Percentiles rank a stretch among this genome's conserved stretches.
phyloP scores from a whole-genome alignment of 305 asterid species.

The Solanum hybrid region DNA sequence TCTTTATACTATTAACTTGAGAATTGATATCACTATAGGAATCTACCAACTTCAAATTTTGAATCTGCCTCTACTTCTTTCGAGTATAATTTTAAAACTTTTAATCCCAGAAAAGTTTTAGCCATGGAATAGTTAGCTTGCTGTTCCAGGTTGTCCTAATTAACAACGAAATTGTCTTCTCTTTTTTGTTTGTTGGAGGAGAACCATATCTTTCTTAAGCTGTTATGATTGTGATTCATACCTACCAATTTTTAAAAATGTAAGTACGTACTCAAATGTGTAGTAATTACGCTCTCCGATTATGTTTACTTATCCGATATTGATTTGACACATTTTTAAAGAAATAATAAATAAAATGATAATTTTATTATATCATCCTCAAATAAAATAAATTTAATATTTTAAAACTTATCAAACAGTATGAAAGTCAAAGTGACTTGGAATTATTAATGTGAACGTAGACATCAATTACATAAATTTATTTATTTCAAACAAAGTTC shows the following conservation, averaged over 20 bases:
- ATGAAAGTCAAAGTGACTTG: background rate
- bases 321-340: background rate
- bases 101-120: background rate
- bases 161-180: background rate
- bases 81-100: background rate
- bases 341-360: background rate
- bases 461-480: background rate
- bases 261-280: background rate
- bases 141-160: slow-evolving; percentile 17
- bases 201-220: slow-evolving; percentile 11
- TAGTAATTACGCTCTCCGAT: background rate
- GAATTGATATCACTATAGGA: background rate
- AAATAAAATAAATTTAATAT: background rate
- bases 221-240: slow-evolving; percentile 22
- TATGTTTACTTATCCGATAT: too few relatives aligned
- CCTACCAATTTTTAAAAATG: background rate
- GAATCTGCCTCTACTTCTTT: background rate
- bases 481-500: background rate
- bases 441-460: background rate
- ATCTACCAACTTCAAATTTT: background rate
- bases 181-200: background rate
- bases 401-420: background rate
- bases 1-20: background rate
- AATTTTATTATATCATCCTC: background rate
- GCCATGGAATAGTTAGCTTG: background rate